Evolutionary conservation across 805 yeast genomes (phyloP).

Genomic region (Ogataea ganodermae): DNA sequence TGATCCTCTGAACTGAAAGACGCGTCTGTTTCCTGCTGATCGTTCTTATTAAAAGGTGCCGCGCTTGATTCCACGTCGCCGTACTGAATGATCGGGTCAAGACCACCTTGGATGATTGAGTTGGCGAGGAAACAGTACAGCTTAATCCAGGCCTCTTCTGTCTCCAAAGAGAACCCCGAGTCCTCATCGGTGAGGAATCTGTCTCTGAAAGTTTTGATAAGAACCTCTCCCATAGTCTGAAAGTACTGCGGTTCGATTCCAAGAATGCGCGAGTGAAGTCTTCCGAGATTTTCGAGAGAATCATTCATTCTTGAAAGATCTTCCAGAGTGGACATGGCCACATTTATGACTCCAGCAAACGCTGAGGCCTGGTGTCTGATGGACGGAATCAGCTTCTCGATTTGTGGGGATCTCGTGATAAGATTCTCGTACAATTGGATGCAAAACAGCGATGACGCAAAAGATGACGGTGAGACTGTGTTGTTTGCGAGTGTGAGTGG

Average conservation of each 20-base stretch:
- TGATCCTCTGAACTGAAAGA: constrained; percentile 4
- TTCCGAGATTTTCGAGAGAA: constrained; percentile 64
- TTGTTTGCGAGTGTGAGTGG: neutral
- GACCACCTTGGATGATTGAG: constrained; percentile 61
- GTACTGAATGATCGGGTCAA: constrained; percentile 47
- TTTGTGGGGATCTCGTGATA: constrained; percentile 56
- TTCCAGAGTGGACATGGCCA: constrained; percentile 66
- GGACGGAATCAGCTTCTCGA: constrained; percentile 70
- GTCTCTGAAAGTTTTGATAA: constrained; percentile 67
- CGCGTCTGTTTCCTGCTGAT: constrained; percentile 3
- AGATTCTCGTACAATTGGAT: constrained; percentile 75
- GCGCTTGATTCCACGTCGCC: constrained; percentile 9
- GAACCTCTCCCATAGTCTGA: constrained; percentile 72
- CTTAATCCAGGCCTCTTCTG: constrained; percentile 72
- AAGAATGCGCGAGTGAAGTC: constrained; percentile 71
- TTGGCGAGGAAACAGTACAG: constrained; percentile 69
- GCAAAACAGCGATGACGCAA: constrained; percentile 64
- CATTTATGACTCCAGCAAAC: constrained; percentile 74
- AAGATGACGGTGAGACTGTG: constrained; percentile 32
- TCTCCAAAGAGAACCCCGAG: constrained; percentile 52
- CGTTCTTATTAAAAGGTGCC: neutral
- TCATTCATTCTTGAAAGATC: constrained; percentile 57
- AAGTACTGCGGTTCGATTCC: constrained; percentile 71
- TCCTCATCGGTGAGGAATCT: constrained; percentile 43
- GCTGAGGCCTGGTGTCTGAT: constrained; percentile 78